Percentiles rank a stretch among this genome's conserved stretches.
phyloP scores from a whole-genome alignment of 805 yeast genomes.

The Jamesozyma lodderae region DNA sequence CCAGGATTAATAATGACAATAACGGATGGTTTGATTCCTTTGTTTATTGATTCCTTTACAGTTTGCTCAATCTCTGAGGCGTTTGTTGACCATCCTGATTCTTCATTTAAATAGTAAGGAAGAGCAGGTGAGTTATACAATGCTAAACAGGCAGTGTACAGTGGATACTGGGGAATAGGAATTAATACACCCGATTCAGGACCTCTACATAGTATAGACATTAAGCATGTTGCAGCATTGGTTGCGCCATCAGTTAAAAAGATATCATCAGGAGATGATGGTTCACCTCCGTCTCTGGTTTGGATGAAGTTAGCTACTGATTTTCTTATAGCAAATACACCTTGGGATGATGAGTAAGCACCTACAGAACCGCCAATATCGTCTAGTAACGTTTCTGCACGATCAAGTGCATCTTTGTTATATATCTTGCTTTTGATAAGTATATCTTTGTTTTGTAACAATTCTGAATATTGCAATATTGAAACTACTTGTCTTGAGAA shows the following conservation, averaged over 20 bases:
- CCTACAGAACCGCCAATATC: constrained; percentile 73
- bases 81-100: constrained; percentile 74
- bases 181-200: constrained; percentile 68
- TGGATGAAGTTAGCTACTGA: constrained; percentile 74
- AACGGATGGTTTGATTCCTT: constrained; percentile 60
- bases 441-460: constrained; percentile 33
- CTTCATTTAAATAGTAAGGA: constrained; percentile 80
- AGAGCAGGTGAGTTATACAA: constrained; percentile 69
- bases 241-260: constrained; percentile 93
- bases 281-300: constrained; percentile 70
- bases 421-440: constrained; percentile 20
- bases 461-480: constrained; percentile 72
- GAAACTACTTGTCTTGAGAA: constrained; percentile 88
- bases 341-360: constrained; percentile 92
- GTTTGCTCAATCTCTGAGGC: constrained; percentile 50
- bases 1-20: constrained; percentile 95
- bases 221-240: constrained; percentile 73
- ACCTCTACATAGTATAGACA: constrained; percentile 61
- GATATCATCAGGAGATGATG: constrained; percentile 58
- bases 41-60: constrained; percentile 38
- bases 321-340: constrained; percentile 60
- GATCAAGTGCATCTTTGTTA: constrained; percentile 60
- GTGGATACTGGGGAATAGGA: constrained; percentile 97
- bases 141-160: constrained; percentile 87
- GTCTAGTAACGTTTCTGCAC: constrained; percentile 55